Evolutionary conservation across 176 grass and related monocot genomes (phyloP).

Genomic region (Aechmea fasciata): DNA sequence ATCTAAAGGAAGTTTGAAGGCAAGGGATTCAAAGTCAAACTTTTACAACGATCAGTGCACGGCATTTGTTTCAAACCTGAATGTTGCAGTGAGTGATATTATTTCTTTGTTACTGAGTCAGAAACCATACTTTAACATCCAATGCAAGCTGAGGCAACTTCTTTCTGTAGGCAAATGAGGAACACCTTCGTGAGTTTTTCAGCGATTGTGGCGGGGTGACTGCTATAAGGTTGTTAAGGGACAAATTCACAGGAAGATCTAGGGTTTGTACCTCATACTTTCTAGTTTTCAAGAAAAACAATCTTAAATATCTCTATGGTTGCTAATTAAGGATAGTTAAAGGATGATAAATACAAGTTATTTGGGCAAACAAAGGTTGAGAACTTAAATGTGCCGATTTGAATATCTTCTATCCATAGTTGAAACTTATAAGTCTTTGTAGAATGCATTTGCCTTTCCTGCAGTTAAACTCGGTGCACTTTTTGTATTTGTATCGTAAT

Average conservation of each 20-base stretch:
- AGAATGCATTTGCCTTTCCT: too few species aligned
- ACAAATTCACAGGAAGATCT: constrained; percentile 68
- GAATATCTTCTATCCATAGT: too few species aligned
- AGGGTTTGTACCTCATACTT: constrained; percentile 37
- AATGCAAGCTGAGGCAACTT: constrained; percentile 9
- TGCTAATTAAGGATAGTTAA: too few species aligned
- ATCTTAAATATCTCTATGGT: background rate
- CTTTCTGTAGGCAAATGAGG: constrained; percentile 59
- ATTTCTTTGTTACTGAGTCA: constrained; percentile 19
- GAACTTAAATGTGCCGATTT: too few species aligned
- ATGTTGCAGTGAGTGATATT: constrained; percentile 32
- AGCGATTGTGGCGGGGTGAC: constrained; percentile 56
- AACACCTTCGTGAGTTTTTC: constrained; percentile 59
- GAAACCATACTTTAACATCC: constrained; percentile 18
- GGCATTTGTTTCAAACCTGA: constrained; percentile 71
- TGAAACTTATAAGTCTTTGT: too few species aligned
- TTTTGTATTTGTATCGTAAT: too few species aligned
- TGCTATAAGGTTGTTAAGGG: constrained; percentile 74
- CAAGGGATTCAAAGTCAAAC: constrained; percentile 41
- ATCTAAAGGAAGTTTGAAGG: constrained; percentile 22
- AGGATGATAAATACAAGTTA: too few species aligned
- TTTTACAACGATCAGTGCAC: constrained; percentile 71
- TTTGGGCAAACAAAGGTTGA: too few species aligned
- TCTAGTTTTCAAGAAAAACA: background rate
- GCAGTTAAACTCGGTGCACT: too few species aligned